phyloP scores from a whole-genome alignment of 495 filamentous ascomycete genomes.

The Clavariopsis aquatica region DNA sequence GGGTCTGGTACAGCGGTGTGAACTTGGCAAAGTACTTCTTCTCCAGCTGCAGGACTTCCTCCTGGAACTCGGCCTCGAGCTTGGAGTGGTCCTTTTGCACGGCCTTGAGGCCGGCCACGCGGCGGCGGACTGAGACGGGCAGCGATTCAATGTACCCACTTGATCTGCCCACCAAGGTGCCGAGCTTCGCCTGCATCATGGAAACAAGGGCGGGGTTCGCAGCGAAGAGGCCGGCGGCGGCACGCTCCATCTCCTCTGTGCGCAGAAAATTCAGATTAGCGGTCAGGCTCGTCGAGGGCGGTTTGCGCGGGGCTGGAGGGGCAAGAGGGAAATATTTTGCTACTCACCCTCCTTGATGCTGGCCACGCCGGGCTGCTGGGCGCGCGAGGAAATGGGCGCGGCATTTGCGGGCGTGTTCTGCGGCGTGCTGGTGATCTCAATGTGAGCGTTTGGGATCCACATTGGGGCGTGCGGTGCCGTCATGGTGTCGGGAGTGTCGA shows the following conservation, averaged over 20 bases:
- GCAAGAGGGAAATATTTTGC: neutral
- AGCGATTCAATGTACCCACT: constrained; percentile 98
- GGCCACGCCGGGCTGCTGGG: constrained; percentile 88
- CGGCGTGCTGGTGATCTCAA: constrained; percentile 65
- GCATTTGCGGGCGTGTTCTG: constrained; percentile 94
- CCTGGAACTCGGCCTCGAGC: constrained; percentile 96
- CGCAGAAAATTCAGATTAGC: constrained; percentile 34
- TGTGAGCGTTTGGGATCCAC: constrained; percentile 24
- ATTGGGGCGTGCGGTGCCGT: constrained; percentile 23
- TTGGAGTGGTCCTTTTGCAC: constrained; percentile 98
- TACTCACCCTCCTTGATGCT: constrained; percentile 92
- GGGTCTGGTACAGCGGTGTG: constrained; percentile 94
- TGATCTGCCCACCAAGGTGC: constrained; percentile 87
- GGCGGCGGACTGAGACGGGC: constrained; percentile 80
- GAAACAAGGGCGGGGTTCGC: constrained; percentile 88
- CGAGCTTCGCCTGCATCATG: constrained; percentile 96
- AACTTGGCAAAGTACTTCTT: constrained; percentile 99
- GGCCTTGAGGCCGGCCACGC: constrained; percentile 92
- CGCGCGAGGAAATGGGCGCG: constrained; percentile 96
- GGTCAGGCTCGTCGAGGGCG: constrained; percentile 28
- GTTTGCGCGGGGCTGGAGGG: constrained; percentile 14
- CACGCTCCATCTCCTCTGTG: constrained; percentile 86
- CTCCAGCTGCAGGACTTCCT: constrained; percentile 95
- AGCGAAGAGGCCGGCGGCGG: constrained; percentile 85
- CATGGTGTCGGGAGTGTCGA: constrained; percentile 12